Evolutionary conservation across 305 asterid species (phyloP).

Genomic region (Fraxinus baroniana): DNA sequence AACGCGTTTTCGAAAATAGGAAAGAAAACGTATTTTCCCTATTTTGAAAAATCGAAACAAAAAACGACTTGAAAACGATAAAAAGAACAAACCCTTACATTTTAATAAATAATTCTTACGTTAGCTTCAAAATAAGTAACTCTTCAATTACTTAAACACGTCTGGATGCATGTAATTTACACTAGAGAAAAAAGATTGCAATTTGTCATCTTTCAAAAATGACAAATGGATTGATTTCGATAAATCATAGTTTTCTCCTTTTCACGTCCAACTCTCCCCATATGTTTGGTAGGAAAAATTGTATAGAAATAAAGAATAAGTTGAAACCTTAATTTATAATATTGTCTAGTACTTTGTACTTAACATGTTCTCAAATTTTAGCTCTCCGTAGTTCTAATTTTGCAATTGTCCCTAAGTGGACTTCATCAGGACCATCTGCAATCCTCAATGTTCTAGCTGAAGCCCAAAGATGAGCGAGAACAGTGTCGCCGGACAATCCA

Average conservation of each 20-base stretch:
- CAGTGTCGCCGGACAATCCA: conserved; percentile 85
- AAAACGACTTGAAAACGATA: no score
- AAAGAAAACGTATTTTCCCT: no score
- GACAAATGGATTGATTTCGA: not conserved
- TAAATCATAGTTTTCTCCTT: not conserved
- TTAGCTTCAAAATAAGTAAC: not conserved
- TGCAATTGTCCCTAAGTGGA: conserved; percentile 84
- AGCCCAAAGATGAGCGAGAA: conserved; percentile 84
- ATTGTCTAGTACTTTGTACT: not conserved
- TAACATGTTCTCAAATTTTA: conserved; percentile 47
- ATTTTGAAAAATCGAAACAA: no score
- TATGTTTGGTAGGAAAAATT: not conserved
- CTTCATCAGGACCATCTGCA: conserved; percentile 98
- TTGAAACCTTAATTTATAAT: no score
- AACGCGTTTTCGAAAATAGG: no score
- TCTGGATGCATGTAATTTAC: not conserved
- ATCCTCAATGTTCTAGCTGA: conserved; percentile 77
- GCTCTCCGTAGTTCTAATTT: conserved; percentile 77
- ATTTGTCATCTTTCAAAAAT: not conserved
- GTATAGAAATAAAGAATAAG: not conserved
- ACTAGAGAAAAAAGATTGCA: not conserved
- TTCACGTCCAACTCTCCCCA: not conserved
- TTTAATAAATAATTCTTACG: no score
- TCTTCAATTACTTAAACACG: not conserved
- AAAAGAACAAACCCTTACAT: no score